Conservation (phyloP, 371 early-diverging fungal species). For the Apophysomyces elegans region DNA sequence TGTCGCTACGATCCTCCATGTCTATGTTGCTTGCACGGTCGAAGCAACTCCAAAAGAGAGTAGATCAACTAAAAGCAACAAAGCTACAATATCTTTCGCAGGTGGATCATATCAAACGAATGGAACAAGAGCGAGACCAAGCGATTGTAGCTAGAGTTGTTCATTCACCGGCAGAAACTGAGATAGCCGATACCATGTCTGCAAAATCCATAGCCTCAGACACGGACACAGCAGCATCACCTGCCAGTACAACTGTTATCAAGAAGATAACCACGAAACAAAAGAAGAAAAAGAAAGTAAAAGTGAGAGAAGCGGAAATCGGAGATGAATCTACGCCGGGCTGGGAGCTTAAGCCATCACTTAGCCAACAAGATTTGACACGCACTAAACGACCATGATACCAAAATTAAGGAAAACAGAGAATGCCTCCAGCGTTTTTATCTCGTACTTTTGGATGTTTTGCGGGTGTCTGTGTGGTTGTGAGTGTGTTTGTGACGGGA, state of each 20-base stretch:
- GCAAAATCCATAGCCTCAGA: constrained; percentile 6
- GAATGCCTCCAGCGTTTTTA: not conserved
- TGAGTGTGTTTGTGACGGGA: not conserved
- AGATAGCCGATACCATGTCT: not conserved
- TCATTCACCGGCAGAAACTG: not conserved
- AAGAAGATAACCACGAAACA: constrained; percentile 16
- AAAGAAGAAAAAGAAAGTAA: constrained; percentile 37
- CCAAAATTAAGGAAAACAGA: not conserved
- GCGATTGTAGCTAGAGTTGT: constrained; percentile 35
- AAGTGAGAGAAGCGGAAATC: constrained; percentile 30
- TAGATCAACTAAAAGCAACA: constrained; percentile 32
- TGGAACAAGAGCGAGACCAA: constrained; percentile 44
- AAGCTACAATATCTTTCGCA: constrained; percentile 39
- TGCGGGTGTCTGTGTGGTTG: not conserved
- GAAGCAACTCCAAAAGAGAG: constrained; percentile 33
- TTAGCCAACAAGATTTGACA: constrained; percentile 25
- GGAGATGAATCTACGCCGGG: constrained; percentile 17
- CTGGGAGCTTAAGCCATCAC: constrained; percentile 27
- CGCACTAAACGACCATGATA: not conserved
- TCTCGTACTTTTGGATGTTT: not conserved
- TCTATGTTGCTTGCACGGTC: constrained; percentile 38
- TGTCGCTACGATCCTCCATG: constrained; percentile 44
- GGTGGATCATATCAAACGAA: constrained; percentile 36
- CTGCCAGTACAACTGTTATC: constrained; percentile 13
- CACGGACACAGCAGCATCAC: constrained; percentile 5